Base-by-base conservation (phyloP, 2,329 filamentous ascomycete genomes). In the Colletotrichum costaricense region DNA sequence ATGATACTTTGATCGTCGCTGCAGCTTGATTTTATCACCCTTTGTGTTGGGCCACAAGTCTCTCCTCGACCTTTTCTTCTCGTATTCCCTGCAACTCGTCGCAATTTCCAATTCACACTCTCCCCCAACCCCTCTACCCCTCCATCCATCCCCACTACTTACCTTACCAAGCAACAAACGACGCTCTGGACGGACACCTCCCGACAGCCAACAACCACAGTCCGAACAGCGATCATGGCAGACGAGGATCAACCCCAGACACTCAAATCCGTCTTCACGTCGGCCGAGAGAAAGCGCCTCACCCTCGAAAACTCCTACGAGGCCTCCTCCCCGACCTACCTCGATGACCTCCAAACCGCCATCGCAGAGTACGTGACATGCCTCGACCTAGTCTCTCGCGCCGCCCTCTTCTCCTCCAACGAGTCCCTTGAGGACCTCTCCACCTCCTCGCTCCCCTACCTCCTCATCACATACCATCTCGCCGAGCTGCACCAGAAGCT, bases 321-420 rank as follows among this genome's bases (percentile, higher is more conserved):
- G 79, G 89, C 90, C 70, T 93, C 90, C 76, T 91, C 90, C 28
- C 73, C 65, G 11, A 82, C 86, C 68, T 96, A 93, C 84, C 90
- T 91, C 79, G 88, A 92, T 76, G 91, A 91, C 78, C 88, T 98
- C 76, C 86, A 86, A 73, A 83, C 87, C 52, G 90, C 94, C 54
- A 90, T 97, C 77, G 83, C 89, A 75, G 89, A 91, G 66, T 96
- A 97, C 83, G 87, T 93, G 78, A 87, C 93, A 81, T 95, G 94
- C 81, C 87, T 93, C 72, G 86, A 90, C 72, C 89, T 94, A 69
- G 90, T 94, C 75, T 87, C 90, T 76, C 88, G 91, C 73, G 87
- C 97, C 30, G 93, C 94, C 0, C 87, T 99, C 66, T 98, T 98
- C 88, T 98, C 95, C 77, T 88, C 92, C 46, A 99, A 99, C 83